Conservation (phyloP, 2,329 filamentous ascomycete genomes). For the Sporothrix globosa region DNA sequence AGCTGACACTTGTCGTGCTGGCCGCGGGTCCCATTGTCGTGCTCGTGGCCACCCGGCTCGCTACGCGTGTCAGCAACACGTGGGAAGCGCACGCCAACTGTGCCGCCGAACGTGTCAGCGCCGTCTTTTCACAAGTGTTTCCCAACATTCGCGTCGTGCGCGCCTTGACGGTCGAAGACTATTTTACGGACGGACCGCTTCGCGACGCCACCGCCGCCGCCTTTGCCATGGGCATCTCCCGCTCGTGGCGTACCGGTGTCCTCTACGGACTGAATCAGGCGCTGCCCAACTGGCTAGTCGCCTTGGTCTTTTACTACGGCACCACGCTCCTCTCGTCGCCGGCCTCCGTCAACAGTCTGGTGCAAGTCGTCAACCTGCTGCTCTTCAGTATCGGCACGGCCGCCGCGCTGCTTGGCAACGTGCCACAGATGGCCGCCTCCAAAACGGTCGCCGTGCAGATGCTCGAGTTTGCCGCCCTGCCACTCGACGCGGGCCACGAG, state of each 20-base stretch:
- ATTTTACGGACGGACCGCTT: slow-evolving; percentile 68
- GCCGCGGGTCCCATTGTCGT: slow-evolving; percentile 71
- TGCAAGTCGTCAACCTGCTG: slow-evolving; percentile 79
- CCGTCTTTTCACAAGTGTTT: slow-evolving; percentile 74
- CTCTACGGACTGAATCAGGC: slow-evolving; percentile 80
- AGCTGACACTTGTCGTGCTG: slow-evolving; percentile 76
- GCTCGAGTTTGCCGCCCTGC: slow-evolving; percentile 68
- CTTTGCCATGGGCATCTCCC: slow-evolving; percentile 64
- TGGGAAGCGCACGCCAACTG: slow-evolving; percentile 74
- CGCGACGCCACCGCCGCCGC: slow-evolving; percentile 53
- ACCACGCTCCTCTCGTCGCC: slow-evolving; percentile 61
- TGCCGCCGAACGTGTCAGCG: slow-evolving; percentile 61
- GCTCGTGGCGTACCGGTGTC: slow-evolving; percentile 68
- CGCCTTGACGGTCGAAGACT: slow-evolving; percentile 70
- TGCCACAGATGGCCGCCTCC: slow-evolving; percentile 79
- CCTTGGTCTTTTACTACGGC: slow-evolving; percentile 84
- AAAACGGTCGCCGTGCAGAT: slow-evolving; percentile 73
- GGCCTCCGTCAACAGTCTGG: slow-evolving; percentile 59
- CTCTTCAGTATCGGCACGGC: slow-evolving; percentile 81
- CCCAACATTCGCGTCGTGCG: slow-evolving; percentile 78
- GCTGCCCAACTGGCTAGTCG: slow-evolving; percentile 70
- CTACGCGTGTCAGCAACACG: slow-evolving; percentile 64
- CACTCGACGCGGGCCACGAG: slow-evolving; percentile 60
- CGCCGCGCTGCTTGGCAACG: slow-evolving; percentile 68
- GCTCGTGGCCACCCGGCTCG: slow-evolving; percentile 65